Evolutionary conservation across 306 rosid genomes (phyloP).

Genomic region (Prunus kanzakura): DNA sequence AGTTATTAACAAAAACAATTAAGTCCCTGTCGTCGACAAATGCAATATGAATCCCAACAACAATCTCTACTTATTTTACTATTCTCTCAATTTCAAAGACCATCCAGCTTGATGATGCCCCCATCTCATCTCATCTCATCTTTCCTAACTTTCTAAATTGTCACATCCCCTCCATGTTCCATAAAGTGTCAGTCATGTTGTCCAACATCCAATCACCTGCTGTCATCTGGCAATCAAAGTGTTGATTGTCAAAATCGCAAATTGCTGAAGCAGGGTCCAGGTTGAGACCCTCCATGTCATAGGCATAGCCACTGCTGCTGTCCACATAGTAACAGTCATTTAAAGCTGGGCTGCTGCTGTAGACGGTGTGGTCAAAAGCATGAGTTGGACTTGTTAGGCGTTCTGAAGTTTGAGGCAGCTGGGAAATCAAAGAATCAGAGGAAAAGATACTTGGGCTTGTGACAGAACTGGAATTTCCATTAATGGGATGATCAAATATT

Average conservation of each 20-base stretch:
- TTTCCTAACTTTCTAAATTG: not conserved
- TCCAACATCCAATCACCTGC: slow-evolving; percentile 52
- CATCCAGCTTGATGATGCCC: too few species aligned
- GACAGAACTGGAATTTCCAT: slow-evolving; percentile 15
- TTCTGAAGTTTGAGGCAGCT: slow-evolving; percentile 35
- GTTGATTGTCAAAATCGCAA: slow-evolving; percentile 41
- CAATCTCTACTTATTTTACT: too few species aligned
- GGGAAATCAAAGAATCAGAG: slow-evolving; percentile 41
- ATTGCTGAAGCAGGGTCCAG: slow-evolving; percentile 33
- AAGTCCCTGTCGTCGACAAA: too few species aligned
- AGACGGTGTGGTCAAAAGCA: slow-evolving; percentile 31
- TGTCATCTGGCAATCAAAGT: slow-evolving; percentile 49
- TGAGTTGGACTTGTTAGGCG: slow-evolving; percentile 19
- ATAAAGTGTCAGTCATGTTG: slow-evolving; percentile 51
- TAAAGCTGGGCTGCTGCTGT: slow-evolving; percentile 22
- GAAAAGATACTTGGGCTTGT: slow-evolving; percentile 28
- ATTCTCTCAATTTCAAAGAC: too few species aligned
- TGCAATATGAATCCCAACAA: too few species aligned
- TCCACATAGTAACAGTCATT: slow-evolving; percentile 23
- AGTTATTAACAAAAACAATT: too few species aligned
- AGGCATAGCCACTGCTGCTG: slow-evolving; percentile 14
- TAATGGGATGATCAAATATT: slow-evolving; percentile 14
- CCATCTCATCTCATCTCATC: not conserved
- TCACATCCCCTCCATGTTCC: slow-evolving; percentile 68
- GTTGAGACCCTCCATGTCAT: slow-evolving; percentile 41